Evolutionary conservation across 208 protist species (phyloP), one percentile per base, ranked within the genome.

Genomic region (Angomonas ambiguus): DNA sequence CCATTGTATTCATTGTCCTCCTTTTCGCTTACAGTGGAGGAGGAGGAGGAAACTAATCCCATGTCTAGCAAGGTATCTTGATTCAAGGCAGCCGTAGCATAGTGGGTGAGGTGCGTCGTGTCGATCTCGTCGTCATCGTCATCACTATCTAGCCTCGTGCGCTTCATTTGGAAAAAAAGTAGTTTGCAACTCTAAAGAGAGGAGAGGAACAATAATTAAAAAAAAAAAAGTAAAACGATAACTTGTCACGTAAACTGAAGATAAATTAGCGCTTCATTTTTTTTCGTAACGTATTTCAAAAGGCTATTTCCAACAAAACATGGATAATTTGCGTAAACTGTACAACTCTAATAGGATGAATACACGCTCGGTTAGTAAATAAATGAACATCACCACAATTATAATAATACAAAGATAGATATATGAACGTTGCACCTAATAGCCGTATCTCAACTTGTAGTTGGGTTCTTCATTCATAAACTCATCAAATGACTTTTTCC

Each of bases 101-200:
- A 82, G 33, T 53, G 45, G 2, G 75, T 42, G 11, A 93, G 71
- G 1, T 70, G 71, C 2, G 71, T 69, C 20, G 27, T 56, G 24
- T 74, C 69, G 62, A 77, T 73, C 38, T 89, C 82, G 68, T 95
- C 89, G 0, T 91, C 80, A 53, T 92, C 86, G 64, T 87, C 81
- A 28, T 95, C 86, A 58, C 86, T 91, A 62, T 92, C 84, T 55
- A 85, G 77, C 20, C 90, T 66, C 33, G 74, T 61, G 2, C 85
- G 71, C 60, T 88, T 91, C 77, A 90, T 90, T 59, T 5, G 11
- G 30, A 4, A 59, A 35, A 32, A 20, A 24, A 16, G 20, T 59
- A 59, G 13, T 41, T 41, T 41, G 38, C 11, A 59, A 31, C 11
- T 31, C 16, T 31, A 13, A 24, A 51, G 2, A 4, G 20, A 33